Conservation (phyloP, 257 asterid genomes). For the Ligustrum vulgare region DNA sequence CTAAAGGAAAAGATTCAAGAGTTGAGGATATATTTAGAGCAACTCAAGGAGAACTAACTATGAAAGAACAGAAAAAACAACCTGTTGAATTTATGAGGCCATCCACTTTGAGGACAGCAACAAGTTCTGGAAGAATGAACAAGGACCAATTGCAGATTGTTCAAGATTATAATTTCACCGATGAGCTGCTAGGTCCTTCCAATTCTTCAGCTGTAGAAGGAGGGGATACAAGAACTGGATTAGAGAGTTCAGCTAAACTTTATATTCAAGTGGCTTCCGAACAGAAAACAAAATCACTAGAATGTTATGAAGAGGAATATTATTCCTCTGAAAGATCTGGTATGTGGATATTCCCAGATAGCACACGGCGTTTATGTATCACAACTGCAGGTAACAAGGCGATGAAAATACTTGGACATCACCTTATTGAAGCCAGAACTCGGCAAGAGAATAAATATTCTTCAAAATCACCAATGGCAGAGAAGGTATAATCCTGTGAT, state of each 20-base stretch:
- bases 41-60: slow-evolving; percentile 16
- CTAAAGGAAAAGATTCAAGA: slow-evolving; percentile 20
- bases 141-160: slow-evolving; percentile 31
- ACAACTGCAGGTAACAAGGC: slow-evolving; percentile 67
- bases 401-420: slow-evolving; percentile 30
- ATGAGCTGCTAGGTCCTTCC: slow-evolving; percentile 18
- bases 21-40: slow-evolving; percentile 15
- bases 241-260: slow-evolving; percentile 33
- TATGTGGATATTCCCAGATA: slow-evolving; percentile 67
- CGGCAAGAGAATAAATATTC: slow-evolving; percentile 29
- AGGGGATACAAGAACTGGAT: slow-evolving; percentile 32
- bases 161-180: slow-evolving; percentile 23
- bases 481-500: slow-evolving; percentile 43
- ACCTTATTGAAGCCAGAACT: slow-evolving; percentile 32
- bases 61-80: slow-evolving; percentile 19
- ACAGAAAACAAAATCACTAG: slow-evolving; percentile 35
- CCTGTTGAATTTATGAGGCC: slow-evolving; percentile 30
- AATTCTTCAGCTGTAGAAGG: slow-evolving; percentile 38
- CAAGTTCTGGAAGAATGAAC: slow-evolving; percentile 37
- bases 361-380: slow-evolving; percentile 51
- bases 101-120: slow-evolving; percentile 40
- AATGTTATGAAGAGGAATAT: slow-evolving; percentile 41
- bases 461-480: slow-evolving; percentile 27
- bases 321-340: slow-evolving; percentile 44
- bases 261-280: slow-evolving; percentile 34